These are phyloP conservation scores for Solanum dulcamara DNA, from an alignment of 257 asterid species.

Conservation along the genomic window DNA sequence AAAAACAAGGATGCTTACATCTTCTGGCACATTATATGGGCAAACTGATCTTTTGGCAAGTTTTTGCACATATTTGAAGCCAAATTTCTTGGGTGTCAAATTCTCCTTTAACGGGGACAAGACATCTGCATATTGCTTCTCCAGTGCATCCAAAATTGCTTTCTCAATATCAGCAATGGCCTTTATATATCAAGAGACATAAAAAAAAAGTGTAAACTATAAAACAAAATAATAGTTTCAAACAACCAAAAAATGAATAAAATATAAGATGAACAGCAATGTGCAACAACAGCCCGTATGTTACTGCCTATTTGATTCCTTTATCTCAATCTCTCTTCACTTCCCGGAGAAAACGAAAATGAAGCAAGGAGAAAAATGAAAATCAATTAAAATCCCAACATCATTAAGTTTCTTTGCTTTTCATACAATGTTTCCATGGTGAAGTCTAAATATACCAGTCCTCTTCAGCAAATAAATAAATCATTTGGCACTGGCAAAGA, in stretches of 20 bases:
- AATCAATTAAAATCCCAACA: not conserved
- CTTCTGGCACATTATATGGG: slow-evolving; percentile 33
- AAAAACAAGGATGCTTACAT: slow-evolving; percentile 11
- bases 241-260: not conserved
- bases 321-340: not conserved
- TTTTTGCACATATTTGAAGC: slow-evolving; percentile 39
- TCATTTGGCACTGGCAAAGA: not conserved
- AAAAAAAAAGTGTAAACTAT: not conserved
- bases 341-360: not conserved
- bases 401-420: not conserved
- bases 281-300: not conserved
- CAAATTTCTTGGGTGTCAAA: slow-evolving; percentile 30
- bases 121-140: slow-evolving; percentile 49
- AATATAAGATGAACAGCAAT: not conserved
- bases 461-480: not conserved
- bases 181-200: slow-evolving; percentile 3
- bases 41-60: slow-evolving; percentile 31
- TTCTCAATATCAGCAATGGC: slow-evolving; percentile 50
- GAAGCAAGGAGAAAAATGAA: not conserved
- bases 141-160: slow-evolving; percentile 39
- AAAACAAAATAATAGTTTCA: not conserved
- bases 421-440: not conserved
- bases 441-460: not conserved
- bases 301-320: not conserved
- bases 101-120: slow-evolving; percentile 36